Percentiles rank a stretch among this genome's conserved stretches.
phyloP scores from a whole-genome alignment of 1,139 yeast genomes.

The Taphrina deformans region DNA sequence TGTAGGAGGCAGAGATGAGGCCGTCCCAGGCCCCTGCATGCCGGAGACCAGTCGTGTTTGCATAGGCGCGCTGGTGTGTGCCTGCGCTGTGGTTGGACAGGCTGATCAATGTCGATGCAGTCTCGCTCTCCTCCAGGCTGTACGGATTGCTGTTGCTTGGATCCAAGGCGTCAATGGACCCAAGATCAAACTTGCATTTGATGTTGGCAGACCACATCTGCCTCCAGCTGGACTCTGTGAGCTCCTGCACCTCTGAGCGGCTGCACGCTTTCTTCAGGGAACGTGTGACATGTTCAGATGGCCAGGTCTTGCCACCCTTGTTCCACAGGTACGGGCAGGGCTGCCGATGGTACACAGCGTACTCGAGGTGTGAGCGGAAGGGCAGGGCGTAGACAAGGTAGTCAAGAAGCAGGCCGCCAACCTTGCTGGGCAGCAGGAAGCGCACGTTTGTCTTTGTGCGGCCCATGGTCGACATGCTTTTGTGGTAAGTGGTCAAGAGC shows the following conservation, averaged over 20 bases:
- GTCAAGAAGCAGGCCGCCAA: neutral
- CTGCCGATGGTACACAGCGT: neutral
- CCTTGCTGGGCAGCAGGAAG: neutral
- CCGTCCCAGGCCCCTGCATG: neutral
- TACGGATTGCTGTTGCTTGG: neutral
- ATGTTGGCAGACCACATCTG: neutral
- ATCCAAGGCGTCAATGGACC: neutral
- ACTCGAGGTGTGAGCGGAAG: neutral
- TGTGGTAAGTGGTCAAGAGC: neutral
- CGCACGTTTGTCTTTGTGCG: neutral
- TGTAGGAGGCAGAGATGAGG: neutral
- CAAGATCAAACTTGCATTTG: neutral
- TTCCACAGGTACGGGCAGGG: too few species aligned
- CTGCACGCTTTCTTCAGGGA: neutral
- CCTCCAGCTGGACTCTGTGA: neutral
- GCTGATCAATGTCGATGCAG: neutral
- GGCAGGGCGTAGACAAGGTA: neutral
- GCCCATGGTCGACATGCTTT: neutral
- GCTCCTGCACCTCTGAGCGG: neutral
- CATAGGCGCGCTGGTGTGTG: neutral
- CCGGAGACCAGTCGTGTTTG: neutral
- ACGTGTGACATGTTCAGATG: neutral
- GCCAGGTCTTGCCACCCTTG: too few species aligned
- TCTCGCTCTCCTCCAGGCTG: neutral
- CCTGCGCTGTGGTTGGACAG: neutral